phyloP scores from a whole-genome alignment of 768 basidiomycete genomes.

The Leucosporidium yakuticum region DNA sequence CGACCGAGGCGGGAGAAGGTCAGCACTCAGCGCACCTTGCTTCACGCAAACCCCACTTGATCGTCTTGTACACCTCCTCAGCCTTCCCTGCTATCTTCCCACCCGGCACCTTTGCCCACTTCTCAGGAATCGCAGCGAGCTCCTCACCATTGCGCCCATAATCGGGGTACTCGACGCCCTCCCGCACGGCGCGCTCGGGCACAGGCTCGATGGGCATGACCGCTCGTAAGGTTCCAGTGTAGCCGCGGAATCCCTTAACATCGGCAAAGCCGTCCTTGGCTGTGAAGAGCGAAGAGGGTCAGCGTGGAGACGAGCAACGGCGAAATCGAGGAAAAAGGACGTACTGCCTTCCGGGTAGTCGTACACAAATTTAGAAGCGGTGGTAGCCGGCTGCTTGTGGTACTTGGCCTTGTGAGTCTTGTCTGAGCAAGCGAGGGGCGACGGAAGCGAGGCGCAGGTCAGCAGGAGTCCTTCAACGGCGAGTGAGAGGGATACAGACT shows the following conservation, averaged over 20 bases:
- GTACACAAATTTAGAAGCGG: background rate
- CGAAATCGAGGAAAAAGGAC: background rate
- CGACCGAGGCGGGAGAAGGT: background rate
- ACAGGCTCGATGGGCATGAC: slow-evolving; percentile 59
- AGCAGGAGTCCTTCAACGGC: background rate
- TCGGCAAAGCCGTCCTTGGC: slow-evolving; percentile 26
- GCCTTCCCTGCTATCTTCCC: slow-evolving; percentile 12
- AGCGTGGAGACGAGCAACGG: background rate
- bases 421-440: slow-evolving; percentile 6
- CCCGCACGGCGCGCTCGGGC: slow-evolving; percentile 62
- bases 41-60: slow-evolving; percentile 9
- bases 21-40: background rate
- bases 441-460: background rate
- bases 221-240: slow-evolving; percentile 42
- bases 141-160: slow-evolving; percentile 65
- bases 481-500: background rate
- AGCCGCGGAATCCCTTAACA: slow-evolving; percentile 25
- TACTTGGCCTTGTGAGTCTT: slow-evolving; percentile 22
- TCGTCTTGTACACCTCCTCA: slow-evolving; percentile 15
- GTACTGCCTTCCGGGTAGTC: slow-evolving; percentile 18
- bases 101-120: slow-evolving; percentile 11
- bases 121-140: slow-evolving; percentile 41
- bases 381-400: background rate
- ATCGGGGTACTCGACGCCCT: slow-evolving; percentile 78
- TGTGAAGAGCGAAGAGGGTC: background rate